These are phyloP conservation scores for Trichoderma sp. DNA, from an alignment of 2,329 filamentous ascomycete genomes.

Conservation along the genomic window DNA sequence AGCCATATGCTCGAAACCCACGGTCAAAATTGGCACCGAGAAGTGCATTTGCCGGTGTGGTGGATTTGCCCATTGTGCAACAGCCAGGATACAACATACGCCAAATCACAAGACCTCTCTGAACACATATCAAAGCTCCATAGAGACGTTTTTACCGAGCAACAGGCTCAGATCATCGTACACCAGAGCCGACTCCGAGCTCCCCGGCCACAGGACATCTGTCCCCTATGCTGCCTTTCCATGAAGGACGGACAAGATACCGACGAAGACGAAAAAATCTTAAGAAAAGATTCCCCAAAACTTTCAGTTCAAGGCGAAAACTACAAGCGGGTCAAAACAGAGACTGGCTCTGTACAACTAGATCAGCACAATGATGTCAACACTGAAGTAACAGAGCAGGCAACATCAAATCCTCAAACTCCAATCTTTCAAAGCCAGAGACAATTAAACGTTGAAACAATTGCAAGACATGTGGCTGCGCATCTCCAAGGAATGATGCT, in stretches of 20 bases:
- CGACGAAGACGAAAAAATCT: neutral
- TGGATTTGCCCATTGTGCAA: conserved; percentile 20
- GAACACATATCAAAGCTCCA: neutral
- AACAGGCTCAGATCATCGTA: neutral
- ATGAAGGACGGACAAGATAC: neutral
- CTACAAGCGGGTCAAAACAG: neutral
- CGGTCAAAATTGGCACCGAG: conserved; percentile 18
- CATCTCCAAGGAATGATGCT: conserved; percentile 5
- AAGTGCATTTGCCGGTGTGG: conserved; percentile 7
- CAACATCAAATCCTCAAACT: neutral
- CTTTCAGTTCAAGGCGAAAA: neutral
- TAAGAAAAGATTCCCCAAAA: no score
- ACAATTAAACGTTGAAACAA: neutral
- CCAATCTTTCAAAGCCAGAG: neutral
- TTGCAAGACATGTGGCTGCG: neutral
- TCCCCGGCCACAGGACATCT: neutral
- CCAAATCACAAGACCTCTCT: neutral
- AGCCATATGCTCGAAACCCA: conserved; percentile 15
- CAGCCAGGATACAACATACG: neutral
- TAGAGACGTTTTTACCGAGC: neutral
- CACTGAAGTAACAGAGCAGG: no score
- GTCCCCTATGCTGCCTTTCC: conserved; percentile 4
- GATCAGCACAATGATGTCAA: neutral
- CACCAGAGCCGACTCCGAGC: neutral
- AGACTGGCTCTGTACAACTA: neutral